phyloP scores from a whole-genome alignment of 2,329 filamentous ascomycete species.

The Pseudopyricularia cyperi region DNA sequence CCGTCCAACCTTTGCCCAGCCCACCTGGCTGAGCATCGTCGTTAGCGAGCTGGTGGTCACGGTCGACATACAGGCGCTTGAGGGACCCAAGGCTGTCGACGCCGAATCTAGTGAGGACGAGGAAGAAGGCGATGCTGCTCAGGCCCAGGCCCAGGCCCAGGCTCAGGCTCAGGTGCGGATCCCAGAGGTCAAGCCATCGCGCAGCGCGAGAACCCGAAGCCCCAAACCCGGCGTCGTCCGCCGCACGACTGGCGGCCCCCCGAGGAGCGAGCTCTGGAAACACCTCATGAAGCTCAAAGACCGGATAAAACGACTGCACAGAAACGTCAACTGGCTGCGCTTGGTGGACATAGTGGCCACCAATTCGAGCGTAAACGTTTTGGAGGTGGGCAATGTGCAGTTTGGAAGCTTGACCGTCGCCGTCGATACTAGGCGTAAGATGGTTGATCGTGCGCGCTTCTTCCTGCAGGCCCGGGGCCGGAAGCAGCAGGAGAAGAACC shows the following conservation, averaged over 20 bases:
- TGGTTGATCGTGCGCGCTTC: conserved; percentile 78
- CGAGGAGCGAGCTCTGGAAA: conserved; percentile 67
- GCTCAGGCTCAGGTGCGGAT: neutral
- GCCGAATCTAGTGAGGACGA: conserved; percentile 17
- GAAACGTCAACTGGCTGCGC: conserved; percentile 76
- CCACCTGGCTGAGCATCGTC: conserved; percentile 89
- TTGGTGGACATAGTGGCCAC: conserved; percentile 81
- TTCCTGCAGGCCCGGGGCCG: conserved; percentile 66
- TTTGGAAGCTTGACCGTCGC: conserved; percentile 74
- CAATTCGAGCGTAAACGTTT: conserved; percentile 63
- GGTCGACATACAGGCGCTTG: conserved; percentile 59
- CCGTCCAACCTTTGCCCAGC: conserved; percentile 89
- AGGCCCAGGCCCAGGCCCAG: neutral
- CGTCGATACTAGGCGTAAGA: conserved; percentile 83
- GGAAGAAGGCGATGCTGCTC: conserved; percentile 6
- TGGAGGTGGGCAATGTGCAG: conserved; percentile 74
- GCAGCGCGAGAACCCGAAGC: conserved; percentile 6
- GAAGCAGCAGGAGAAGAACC: conserved; percentile 43
- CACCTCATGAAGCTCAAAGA: conserved; percentile 70
- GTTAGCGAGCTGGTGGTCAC: conserved; percentile 77
- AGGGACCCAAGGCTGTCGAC: conserved; percentile 28
- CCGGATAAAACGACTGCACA: conserved; percentile 71
- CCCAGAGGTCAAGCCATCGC: conserved; percentile 5
- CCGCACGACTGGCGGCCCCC: conserved; percentile 14
- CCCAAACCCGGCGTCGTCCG: conserved; percentile 16